Base-by-base conservation (phyloP, 805 yeast species). In the Metschnikowia cubensis region DNA sequence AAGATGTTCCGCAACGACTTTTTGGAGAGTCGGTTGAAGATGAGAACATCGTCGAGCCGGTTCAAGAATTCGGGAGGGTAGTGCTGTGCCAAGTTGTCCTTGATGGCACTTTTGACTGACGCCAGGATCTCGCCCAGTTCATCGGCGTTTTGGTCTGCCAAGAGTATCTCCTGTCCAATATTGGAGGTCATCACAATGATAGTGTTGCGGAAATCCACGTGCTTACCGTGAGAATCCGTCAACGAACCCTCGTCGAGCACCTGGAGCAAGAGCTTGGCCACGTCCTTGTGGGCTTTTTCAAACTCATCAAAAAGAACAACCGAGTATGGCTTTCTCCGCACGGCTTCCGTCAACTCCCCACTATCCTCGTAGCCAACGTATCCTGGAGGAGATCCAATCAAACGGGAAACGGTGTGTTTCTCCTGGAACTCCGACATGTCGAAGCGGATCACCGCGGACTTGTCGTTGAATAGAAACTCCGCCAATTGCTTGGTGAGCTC, bases 401-500 rank as follows among this genome's bases (percentile, higher is more conserved):
- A 77, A 55, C 97, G 81, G 41, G 96, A 85, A 6, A 94, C 84
- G 0, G 96, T 79, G 68, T 90, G 97, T 65, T 87, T 87, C 65
- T 92, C 99, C 70, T 92, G 98, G 68, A 94, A 92, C 67, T 92
- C 99, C 18, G 96, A 88, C 99, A 94, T 94, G 68, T 92, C 99
- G 65, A 92, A 92, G 59, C 99, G 77, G 21, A 91, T 82, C 34
- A 92, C 90, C 8, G 96, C 82, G 40, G 82, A 77, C 61, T 88
- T 89, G 66, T 92, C 92, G 62, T 90, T 94, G 69, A 94, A 94
- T 59, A 92, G 69, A 60, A 94, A 94, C 59, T 89, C 90, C 2
- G 98, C 96, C 50, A 92, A 77, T 0, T 95, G 84, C 67, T 94
- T 92, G 6, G 97, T 91, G 47, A 94, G 77, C 67, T 94, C 98